phyloP scores from a whole-genome alignment of 176 grass and related monocot genomes.

The Hsuehochloa calcarea region DNA sequence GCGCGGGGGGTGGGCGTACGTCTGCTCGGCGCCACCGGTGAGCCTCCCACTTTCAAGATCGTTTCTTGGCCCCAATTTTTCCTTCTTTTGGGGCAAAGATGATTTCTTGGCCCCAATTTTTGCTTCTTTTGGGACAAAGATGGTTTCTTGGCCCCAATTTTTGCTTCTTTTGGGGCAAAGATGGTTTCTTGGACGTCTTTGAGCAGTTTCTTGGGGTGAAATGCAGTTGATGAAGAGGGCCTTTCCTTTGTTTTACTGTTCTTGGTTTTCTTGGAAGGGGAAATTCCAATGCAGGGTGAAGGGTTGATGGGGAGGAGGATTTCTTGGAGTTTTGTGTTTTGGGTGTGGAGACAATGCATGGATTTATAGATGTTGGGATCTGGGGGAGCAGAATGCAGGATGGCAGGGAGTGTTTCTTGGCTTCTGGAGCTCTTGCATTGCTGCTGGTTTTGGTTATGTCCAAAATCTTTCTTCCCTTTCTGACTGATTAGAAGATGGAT shows the following conservation, averaged over 20 bases:
- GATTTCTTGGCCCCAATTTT: background rate
- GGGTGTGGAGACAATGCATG: background rate
- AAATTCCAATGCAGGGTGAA: background rate
- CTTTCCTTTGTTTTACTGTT: background rate
- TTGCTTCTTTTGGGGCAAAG: background rate
- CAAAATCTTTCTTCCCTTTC: background rate
- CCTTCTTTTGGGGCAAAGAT: background rate
- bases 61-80: background rate
- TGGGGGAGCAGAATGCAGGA: background rate
- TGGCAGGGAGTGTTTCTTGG: background rate
- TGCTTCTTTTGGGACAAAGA: background rate
- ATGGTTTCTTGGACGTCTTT: background rate
- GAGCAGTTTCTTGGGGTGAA: background rate
- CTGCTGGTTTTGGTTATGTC: background rate
- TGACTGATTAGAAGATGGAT: background rate
- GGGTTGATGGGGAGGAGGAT: background rate
- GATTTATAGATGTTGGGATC: background rate
- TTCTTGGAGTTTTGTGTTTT: background rate
- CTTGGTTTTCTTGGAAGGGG: background rate
- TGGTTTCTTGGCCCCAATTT: background rate
- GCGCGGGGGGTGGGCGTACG: conserved; percentile 10
- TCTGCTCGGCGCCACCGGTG: conserved; percentile 35
- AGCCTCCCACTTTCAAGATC: conserved; percentile 1
- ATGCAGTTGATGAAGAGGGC: too few species aligned
- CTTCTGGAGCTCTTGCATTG: background rate